phyloP scores from a whole-genome alignment of 257 asterid genomes.

The Osmanthus fragrans region DNA sequence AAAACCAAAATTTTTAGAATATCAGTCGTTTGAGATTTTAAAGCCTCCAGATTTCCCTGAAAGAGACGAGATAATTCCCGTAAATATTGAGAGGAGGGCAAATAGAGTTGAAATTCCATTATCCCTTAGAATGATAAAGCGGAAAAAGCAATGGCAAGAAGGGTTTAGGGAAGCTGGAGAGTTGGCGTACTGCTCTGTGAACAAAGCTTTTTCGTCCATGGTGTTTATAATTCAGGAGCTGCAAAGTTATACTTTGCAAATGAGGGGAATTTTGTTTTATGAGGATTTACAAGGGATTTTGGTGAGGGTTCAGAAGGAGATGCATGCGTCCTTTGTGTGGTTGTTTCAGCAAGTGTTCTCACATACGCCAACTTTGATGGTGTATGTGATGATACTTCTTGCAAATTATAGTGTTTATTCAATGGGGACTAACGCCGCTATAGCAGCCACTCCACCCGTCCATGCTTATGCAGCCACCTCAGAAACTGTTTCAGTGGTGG shows the following conservation, averaged over 20 bases:
- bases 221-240: slow-evolving; percentile 93
- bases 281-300: slow-evolving; percentile 86
- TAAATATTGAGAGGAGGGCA: slow-evolving; percentile 65
- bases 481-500: slow-evolving; percentile 46
- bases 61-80: slow-evolving; percentile 56
- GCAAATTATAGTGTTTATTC: slow-evolving; percentile 92
- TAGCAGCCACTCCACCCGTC: slow-evolving; percentile 47
- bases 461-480: slow-evolving; percentile 31
- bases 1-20: slow-evolving; percentile 32
- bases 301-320: slow-evolving; percentile 74
- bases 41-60: slow-evolving; percentile 57
- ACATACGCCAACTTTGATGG: slow-evolving; percentile 87
- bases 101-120: slow-evolving; percentile 74
- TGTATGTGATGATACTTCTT: slow-evolving; percentile 83
- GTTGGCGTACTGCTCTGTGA: slow-evolving; percentile 72
- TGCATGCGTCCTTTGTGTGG: slow-evolving; percentile 94
- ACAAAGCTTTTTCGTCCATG: slow-evolving; percentile 90
- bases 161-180: slow-evolving; percentile 67
- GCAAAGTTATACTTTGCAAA: slow-evolving; percentile 68
- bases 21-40: slow-evolving; percentile 41
- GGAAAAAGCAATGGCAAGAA: slow-evolving; percentile 74
- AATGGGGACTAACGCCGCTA: slow-evolving; percentile 51
- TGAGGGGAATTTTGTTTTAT: slow-evolving; percentile 67
- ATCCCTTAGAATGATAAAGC: slow-evolving; percentile 76
- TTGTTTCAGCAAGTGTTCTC: slow-evolving; percentile 94